These are phyloP conservation scores for Spathaspora sp. DNA, from an alignment of 805 yeast species.

Conservation along the genomic window DNA sequence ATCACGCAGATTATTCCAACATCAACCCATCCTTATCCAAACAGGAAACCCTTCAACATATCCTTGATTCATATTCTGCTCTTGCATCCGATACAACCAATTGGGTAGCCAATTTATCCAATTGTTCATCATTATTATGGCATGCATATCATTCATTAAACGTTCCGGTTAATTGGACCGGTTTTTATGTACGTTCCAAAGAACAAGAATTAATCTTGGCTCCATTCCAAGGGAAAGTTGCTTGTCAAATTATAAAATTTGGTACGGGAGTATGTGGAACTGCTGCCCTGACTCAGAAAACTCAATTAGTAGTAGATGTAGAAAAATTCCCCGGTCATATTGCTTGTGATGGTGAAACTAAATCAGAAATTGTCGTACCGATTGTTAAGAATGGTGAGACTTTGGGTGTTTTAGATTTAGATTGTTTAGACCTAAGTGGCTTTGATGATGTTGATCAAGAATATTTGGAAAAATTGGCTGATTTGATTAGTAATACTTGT, in stretches of 20 bases:
- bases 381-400: conserved; percentile 42
- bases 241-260: conserved; percentile 76
- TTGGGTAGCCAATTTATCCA: conserved; percentile 89
- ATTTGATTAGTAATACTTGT: conserved; percentile 49
- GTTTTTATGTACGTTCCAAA: conserved; percentile 64
- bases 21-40: conserved; percentile 39
- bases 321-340: conserved; percentile 84
- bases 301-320: conserved; percentile 80
- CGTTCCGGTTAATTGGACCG: conserved; percentile 82
- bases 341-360: conserved; percentile 95
- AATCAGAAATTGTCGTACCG: conserved; percentile 92
- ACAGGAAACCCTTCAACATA: conserved; percentile 53
- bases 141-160: conserved; percentile 69
- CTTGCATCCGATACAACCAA: conserved; percentile 59
- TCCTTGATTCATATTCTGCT: conserved; percentile 62
- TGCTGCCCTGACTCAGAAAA: conserved; percentile 56
- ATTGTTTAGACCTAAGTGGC: conserved; percentile 62
- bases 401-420: conserved; percentile 83
- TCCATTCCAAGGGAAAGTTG: conserved; percentile 96
- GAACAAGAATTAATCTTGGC: conserved; percentile 61
- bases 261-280: conserved; percentile 93
- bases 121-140: conserved; percentile 85
- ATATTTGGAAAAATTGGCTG: conserved; percentile 59
- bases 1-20: conserved; percentile 73
- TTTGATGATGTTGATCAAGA: conserved; percentile 62